Evolutionary conservation across 805 yeast genomes (phyloP).

Genomic region (Alloascoidea africana): DNA sequence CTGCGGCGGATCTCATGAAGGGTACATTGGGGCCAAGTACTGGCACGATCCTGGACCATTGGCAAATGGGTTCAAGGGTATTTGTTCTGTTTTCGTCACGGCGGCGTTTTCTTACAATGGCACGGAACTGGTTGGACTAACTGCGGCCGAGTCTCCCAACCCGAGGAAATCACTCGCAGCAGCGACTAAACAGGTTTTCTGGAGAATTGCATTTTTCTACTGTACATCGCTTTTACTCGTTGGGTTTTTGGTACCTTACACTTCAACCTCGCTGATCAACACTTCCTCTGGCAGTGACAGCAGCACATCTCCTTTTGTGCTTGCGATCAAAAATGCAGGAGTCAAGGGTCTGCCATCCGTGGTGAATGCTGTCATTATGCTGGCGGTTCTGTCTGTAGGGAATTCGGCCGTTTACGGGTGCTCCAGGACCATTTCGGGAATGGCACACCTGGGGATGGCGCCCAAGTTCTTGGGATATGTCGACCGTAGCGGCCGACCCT

Average conservation of each 20-base stretch:
- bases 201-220: constrained; percentile 47
- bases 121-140: constrained; percentile 39
- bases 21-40: too few species aligned
- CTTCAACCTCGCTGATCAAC: constrained; percentile 47
- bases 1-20: constrained; percentile 34
- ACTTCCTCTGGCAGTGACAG: constrained; percentile 33
- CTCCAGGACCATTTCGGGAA: constrained; percentile 35
- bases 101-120: constrained; percentile 52
- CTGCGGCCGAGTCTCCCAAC: constrained; percentile 43
- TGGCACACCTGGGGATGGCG: too few species aligned
- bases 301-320: constrained; percentile 48
- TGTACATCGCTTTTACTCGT: constrained; percentile 28
- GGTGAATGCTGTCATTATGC: constrained; percentile 39
- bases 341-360: constrained; percentile 37
- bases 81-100: constrained; percentile 38
- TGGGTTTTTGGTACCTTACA: constrained; percentile 44
- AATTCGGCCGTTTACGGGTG: constrained; percentile 39
- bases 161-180: constrained; percentile 40
- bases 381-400: constrained; percentile 40
- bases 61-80: constrained; percentile 36
- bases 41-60: too few species aligned
- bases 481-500: constrained; percentile 59
- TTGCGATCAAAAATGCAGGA: constrained; percentile 39
- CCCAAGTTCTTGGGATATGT: too few species aligned
- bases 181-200: constrained; percentile 50